These are phyloP conservation scores for Fennellomyces sp. DNA, from an alignment of 371 early-diverging fungal species.

Conservation along the genomic window DNA sequence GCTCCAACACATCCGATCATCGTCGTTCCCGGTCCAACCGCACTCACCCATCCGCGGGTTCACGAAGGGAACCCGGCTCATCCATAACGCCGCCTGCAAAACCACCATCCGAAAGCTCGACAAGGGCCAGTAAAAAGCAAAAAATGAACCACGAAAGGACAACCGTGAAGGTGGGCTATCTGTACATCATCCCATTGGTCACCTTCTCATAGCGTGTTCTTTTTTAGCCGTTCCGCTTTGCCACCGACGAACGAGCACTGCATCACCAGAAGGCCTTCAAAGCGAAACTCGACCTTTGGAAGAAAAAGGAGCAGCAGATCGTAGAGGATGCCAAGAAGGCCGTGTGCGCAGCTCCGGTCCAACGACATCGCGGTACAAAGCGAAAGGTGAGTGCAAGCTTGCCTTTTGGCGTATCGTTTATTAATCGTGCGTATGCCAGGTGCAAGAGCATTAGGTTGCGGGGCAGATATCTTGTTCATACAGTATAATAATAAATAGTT, in stretches of 20 bases:
- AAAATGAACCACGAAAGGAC: neutral
- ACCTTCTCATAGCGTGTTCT: neutral
- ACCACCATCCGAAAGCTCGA: neutral
- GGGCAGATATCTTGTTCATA: too few relatives aligned
- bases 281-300: conserved; percentile 19
- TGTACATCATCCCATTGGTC: neutral
- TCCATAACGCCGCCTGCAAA: neutral
- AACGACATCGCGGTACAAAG: conserved; percentile 5
- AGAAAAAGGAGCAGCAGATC: conserved; percentile 12
- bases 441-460: too few relatives aligned
- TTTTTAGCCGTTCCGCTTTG: conserved; percentile 20
- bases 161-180: neutral
- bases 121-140: neutral
- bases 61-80: neutral
- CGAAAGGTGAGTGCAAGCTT: too few relatives aligned
- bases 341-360: neutral
- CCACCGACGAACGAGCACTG: conserved; percentile 16
- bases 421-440: too few relatives aligned
- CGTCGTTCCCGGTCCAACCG: neutral
- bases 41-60: neutral
- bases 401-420: too few relatives aligned
- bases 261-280: conserved; percentile 16
- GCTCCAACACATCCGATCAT: neutral
- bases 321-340: neutral
- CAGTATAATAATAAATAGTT: too few relatives aligned